A percentile compares a stretch with the other conserved stretches of the same genome.
Evolutionary conservation across 1,284 basidiomycete genomes (phyloP).

Genomic region (Cryptococcus deneoformans): DNA sequence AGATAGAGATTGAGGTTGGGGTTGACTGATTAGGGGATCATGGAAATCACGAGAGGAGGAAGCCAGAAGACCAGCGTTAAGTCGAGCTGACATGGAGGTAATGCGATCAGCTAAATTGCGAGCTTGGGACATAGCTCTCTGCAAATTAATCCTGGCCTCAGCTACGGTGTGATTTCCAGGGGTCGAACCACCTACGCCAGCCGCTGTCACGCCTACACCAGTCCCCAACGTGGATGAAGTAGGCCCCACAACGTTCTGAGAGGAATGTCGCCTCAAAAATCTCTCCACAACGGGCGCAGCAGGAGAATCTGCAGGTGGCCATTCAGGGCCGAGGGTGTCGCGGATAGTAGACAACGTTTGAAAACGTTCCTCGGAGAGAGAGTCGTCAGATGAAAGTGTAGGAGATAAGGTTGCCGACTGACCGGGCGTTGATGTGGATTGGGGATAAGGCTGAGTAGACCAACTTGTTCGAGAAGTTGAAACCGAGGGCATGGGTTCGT

Average conservation of each 20-base stretch:
- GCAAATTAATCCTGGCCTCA: neutral
- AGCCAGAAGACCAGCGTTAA: neutral
- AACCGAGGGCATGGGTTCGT: neutral
- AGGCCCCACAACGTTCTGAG: neutral
- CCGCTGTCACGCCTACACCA: constrained; percentile 38
- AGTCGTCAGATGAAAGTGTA: constrained; percentile 15
- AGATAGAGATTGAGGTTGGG: neutral
- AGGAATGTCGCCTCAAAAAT: constrained; percentile 1
- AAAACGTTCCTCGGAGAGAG: constrained; percentile 29
- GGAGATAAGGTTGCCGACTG: constrained; percentile 1
- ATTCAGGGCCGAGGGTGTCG: constrained; percentile 27
- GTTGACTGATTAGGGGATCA: too few species aligned
- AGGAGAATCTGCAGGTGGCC: constrained; percentile 11
- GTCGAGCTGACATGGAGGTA: neutral
- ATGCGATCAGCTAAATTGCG: neutral
- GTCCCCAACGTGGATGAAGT: constrained; percentile 13
- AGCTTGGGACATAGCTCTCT: neutral
- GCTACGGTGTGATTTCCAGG: neutral
- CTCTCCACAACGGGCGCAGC: constrained; percentile 9
- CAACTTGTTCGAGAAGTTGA: neutral
- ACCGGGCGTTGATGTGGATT: neutral
- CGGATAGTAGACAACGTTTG: constrained; percentile 31
- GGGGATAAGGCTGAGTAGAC: neutral
- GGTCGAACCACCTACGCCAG: too few species aligned
- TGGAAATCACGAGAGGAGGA: neutral